Evolutionary conservation across 257 asterid genomes (phyloP), one percentile per base, ranked within the genome.

Genomic region (Paraleonurus japonicus): DNA sequence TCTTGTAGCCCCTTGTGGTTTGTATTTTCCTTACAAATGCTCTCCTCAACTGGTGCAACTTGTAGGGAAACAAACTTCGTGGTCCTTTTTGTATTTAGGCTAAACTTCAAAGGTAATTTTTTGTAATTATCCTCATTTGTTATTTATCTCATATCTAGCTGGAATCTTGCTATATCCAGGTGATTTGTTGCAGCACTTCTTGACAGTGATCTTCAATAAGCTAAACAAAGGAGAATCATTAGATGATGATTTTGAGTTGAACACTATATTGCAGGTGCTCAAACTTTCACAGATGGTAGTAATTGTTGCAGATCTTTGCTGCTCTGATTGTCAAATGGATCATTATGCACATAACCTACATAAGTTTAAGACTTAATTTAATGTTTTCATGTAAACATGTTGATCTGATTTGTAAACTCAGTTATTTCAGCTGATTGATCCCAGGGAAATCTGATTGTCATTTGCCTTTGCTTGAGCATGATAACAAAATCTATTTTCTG

Each of bases 211-310:
- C 72, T 94, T 94, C 76, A 82, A 80, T 80, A 94, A 89, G 83
- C 80, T 94, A 74, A 97, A 94, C 88, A 91, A 86, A 86, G 99
- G 96, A 75, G 96, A 87, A 75, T 59, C 87, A 26, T 79, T 92
- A 77, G 96, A 94, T 69, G 99, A 94, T 76, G 99, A 94, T 70
- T 94, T 92, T 88, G 99, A 94, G 85, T 81, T 94, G 81, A 91
- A 91, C 86, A 94, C 96, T 26, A 83, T 87, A 60, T 79, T 91
- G 85, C 98, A 94, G 97, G 98, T 89, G 73, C 69, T 59, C 64
- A 70, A 66, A 55, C 24, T 69, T 58, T 74, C 61, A 47, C 65
- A 27, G 15, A 24, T 24, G 50, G 32, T 71, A 13, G 70, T 62
- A 60, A 16, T 50, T 50, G n/a, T 59, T 57, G 67, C 30, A 66